These are phyloP conservation scores for Nyctanthes arbortristis DNA, from an alignment of 257 asterid genomes.

Conservation along the genomic window DNA sequence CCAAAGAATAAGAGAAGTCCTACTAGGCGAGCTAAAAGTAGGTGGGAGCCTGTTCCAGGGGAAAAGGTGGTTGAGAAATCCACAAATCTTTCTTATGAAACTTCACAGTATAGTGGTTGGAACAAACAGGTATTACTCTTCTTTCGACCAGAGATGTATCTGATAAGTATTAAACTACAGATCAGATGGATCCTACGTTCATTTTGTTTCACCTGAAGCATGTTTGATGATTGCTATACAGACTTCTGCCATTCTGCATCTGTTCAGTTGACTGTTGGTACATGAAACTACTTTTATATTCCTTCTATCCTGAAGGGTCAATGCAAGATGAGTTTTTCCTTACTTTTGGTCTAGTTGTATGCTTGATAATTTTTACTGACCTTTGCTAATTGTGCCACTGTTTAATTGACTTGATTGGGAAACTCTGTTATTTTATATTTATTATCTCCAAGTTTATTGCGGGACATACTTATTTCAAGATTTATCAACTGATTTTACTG, in stretches of 20 bases:
- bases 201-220: not conserved
- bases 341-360: conserved; percentile 1
- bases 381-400: conserved; percentile 9
- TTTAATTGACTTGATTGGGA: conserved; percentile 8
- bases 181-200: not conserved
- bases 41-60: conserved; percentile 95
- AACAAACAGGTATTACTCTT: conserved; percentile 63
- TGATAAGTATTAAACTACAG: not conserved
- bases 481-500: no score
- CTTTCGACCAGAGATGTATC: not conserved
- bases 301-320: not conserved
- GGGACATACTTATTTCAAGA: no score
- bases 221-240: not conserved
- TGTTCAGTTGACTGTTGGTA: conserved; percentile 10
- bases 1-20: conserved; percentile 76
- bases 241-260: conserved; percentile 13
- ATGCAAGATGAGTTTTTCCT: not conserved
- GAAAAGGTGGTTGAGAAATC: conserved; percentile 59
- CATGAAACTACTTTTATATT: not conserved
- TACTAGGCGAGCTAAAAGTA: conserved; percentile 81
- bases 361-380: conserved; percentile 11
- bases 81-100: conserved; percentile 38
- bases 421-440: not conserved
- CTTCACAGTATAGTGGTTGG: conserved; percentile 72
- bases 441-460: no score